A percentile compares a stretch with the other conserved stretches of the same genome.
Evolutionary conservation across 2,329 filamentous ascomycete genomes (phyloP).

Genomic region (Alternaria tenuissima): DNA sequence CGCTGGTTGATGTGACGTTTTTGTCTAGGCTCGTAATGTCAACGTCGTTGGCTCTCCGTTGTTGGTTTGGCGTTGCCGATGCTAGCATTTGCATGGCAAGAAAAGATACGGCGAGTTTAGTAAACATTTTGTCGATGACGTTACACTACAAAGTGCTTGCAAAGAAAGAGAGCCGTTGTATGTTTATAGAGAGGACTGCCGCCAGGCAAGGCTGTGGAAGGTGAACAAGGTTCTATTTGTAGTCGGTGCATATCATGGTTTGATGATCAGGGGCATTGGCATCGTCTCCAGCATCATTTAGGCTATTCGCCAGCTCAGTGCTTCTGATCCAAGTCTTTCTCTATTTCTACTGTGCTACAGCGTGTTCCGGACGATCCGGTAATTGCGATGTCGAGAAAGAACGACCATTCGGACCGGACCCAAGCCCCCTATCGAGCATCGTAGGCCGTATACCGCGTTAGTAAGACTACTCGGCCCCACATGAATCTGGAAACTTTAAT

Average conservation of each 20-base stretch:
- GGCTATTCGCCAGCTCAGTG: neutral
- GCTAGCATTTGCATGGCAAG: conserved; percentile 12
- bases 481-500: neutral
- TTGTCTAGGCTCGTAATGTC: conserved; percentile 12
- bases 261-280: neutral
- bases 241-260: conserved; percentile 1
- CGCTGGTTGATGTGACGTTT: conserved; percentile 16
- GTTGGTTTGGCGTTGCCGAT: conserved; percentile 8
- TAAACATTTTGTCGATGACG: conserved; percentile 5
- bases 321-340: neutral
- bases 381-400: conserved; percentile 3
- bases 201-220: neutral
- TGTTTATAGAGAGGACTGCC: neutral
- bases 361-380: neutral
- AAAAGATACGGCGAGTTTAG: neutral
- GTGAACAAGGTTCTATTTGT: conserved; percentile 1
- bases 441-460: neutral
- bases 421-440: neutral
- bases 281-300: neutral
- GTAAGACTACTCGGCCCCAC: neutral
- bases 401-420: conserved; percentile 8
- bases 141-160: neutral
- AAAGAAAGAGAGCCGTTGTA: neutral
- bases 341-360: neutral
- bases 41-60: neutral